phyloP scores from a whole-genome alignment of 305 asterid species.

The Withania somnifera region DNA sequence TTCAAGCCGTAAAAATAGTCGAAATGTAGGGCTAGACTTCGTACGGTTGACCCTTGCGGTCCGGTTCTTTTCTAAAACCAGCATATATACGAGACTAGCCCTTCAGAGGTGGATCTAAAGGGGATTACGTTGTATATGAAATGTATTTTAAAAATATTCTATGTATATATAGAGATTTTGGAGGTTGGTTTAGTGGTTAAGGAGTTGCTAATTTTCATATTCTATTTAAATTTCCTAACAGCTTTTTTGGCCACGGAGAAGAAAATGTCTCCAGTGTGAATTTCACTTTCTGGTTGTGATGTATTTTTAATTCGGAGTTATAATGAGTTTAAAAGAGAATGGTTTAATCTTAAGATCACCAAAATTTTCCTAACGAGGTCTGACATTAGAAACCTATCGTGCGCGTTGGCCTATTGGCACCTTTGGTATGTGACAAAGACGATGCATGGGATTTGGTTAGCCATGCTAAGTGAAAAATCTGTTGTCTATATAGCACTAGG shows the following conservation, averaged over 20 bases:
- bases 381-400: conserved; percentile 13
- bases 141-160: too few relatives aligned
- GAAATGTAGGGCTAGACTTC: too few relatives aligned
- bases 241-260: neutral
- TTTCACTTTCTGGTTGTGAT: neutral
- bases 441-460: conserved; percentile 24
- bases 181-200: too few relatives aligned
- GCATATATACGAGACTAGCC: too few relatives aligned
- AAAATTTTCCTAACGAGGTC: too few relatives aligned
- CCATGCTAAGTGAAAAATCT: neutral
- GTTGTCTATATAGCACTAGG: conserved; percentile 30
- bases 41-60: too few relatives aligned
- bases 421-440: neutral
- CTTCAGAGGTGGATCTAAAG: too few relatives aligned
- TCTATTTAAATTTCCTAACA: neutral
- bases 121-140: too few relatives aligned
- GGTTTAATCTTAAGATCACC: too few relatives aligned
- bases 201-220: neutral
- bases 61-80: too few relatives aligned
- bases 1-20: too few relatives aligned
- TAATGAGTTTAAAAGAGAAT: conserved; percentile 1
- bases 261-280: conserved; percentile 3
- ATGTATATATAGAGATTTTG: too few relatives aligned
- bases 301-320: neutral
- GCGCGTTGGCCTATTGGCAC: conserved; percentile 27